These are phyloP conservation scores for Coemansia sp. DNA, from an alignment of 371 early-diverging fungal species.

Conservation along the genomic window DNA sequence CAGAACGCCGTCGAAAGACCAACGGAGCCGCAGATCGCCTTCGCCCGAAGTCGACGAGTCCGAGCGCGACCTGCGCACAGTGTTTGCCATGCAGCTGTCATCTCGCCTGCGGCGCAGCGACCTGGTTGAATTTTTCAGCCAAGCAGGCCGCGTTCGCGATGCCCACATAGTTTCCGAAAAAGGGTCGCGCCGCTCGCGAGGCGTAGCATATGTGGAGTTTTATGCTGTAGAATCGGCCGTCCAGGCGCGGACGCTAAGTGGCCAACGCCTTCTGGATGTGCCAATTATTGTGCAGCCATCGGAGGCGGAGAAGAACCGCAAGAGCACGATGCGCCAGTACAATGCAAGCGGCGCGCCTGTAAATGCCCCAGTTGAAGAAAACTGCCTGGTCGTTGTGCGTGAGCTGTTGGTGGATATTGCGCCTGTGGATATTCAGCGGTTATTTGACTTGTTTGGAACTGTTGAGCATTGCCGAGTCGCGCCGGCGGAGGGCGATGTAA, in stretches of 20 bases:
- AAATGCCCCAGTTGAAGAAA: not conserved
- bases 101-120: conserved; percentile 76
- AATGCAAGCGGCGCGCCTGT: conserved; percentile 45
- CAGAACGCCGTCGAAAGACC: no score
- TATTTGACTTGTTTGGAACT: conserved; percentile 87
- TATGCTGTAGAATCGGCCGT: conserved; percentile 80
- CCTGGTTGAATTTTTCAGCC: conserved; percentile 82
- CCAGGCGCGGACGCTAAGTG: conserved; percentile 81
- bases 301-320: conserved; percentile 91
- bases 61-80: conserved; percentile 87
- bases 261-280: conserved; percentile 88
- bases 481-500: conserved; percentile 50
- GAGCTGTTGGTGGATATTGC: conserved; percentile 44
- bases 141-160: conserved; percentile 85
- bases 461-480: conserved; percentile 76
- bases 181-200: conserved; percentile 86
- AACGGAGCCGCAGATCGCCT: conserved; percentile 55
- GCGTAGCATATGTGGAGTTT: conserved; percentile 92
- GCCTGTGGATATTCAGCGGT: conserved; percentile 76
- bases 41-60: conserved; percentile 70
- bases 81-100: conserved; percentile 92
- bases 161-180: conserved; percentile 87
- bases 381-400: conserved; percentile 20
- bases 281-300: conserved; percentile 90
- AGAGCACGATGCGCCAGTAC: conserved; percentile 58